These are phyloP conservation scores for Coemansia brasiliensis DNA, from an alignment of 192 early-diverging fungal genomes.

Conservation along the genomic window DNA sequence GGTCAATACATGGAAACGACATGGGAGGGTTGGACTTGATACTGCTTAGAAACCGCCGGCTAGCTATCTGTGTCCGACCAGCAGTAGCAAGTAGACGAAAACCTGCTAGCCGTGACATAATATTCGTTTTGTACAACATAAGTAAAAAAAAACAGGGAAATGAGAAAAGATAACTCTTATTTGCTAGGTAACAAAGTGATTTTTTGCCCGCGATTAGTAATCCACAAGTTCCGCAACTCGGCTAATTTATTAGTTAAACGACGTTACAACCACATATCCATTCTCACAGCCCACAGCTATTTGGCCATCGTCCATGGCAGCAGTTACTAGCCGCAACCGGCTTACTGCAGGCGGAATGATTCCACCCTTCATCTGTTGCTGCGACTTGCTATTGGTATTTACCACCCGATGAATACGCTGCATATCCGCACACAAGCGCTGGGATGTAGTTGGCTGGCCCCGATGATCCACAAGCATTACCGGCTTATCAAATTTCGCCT, in stretches of 20 bases:
- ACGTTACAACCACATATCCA: conserved; percentile 41
- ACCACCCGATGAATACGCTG: conserved; percentile 15
- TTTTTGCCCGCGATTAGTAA: too few species aligned
- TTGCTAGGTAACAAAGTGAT: too few species aligned
- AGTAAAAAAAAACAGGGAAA: not conserved
- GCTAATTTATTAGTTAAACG: conserved; percentile 24
- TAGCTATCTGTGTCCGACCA: too few species aligned
- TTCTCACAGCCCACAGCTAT: conserved; percentile 43
- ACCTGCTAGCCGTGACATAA: not conserved
- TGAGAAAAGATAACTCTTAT: too few species aligned
- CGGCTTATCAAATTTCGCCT: conserved; percentile 24
- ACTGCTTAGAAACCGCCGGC: too few species aligned
- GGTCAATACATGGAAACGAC: conserved; percentile 76
- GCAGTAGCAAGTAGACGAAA: too few species aligned
- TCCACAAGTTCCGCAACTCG: too few species aligned
- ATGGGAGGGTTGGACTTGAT: conserved; percentile 14
- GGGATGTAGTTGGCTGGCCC: conserved; percentile 18
- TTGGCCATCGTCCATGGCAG: conserved; percentile 40
- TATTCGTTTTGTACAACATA: not conserved
- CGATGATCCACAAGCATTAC: conserved; percentile 33
- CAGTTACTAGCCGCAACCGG: conserved; percentile 6
- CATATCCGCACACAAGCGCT: conserved; percentile 7
- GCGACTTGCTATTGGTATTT: not conserved
- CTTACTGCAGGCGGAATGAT: conserved; percentile 14
- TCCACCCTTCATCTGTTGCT: not conserved